These are phyloP conservation scores for Phytopythium aichiense DNA, from an alignment of 352 stramenopile genomes.

Conservation along the genomic window DNA sequence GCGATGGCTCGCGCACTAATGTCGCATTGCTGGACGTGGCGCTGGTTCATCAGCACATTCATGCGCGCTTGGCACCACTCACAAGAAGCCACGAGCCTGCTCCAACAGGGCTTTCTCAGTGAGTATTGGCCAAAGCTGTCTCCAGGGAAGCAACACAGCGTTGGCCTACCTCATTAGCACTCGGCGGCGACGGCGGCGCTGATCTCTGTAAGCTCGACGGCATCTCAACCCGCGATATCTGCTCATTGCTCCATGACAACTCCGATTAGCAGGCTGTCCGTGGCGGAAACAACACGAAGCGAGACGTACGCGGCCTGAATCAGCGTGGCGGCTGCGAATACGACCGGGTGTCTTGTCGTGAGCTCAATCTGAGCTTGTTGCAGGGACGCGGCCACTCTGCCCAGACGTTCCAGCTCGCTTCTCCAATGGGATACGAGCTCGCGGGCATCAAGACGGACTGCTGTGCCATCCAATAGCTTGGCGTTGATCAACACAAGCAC, in stretches of 20 bases:
- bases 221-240: conserved; percentile 21
- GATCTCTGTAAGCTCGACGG: conserved; percentile 8
- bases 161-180: conserved; percentile 9
- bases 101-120: neutral
- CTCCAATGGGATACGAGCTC: conserved; percentile 30
- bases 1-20: conserved; percentile 17
- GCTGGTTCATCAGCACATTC: conserved; percentile 18
- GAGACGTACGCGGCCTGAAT: conserved; percentile 29
- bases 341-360: conserved; percentile 14
- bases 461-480: conserved; percentile 20
- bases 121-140: neutral
- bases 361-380: conserved; percentile 13
- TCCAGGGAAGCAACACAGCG: neutral
- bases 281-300: neutral
- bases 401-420: conserved; percentile 24
- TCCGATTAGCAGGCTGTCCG: neutral
- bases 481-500: conserved; percentile 18
- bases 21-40: conserved; percentile 16
- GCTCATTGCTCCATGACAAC: neutral
- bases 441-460: conserved; percentile 25
- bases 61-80: conserved; percentile 43
- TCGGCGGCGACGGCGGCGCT: conserved; percentile 10
- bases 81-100: conserved; percentile 26
- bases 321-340: conserved; percentile 19
- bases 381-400: conserved; percentile 6